phyloP scores from a whole-genome alignment of 2,329 filamentous ascomycete species.

The Colletotrichum sidae region DNA sequence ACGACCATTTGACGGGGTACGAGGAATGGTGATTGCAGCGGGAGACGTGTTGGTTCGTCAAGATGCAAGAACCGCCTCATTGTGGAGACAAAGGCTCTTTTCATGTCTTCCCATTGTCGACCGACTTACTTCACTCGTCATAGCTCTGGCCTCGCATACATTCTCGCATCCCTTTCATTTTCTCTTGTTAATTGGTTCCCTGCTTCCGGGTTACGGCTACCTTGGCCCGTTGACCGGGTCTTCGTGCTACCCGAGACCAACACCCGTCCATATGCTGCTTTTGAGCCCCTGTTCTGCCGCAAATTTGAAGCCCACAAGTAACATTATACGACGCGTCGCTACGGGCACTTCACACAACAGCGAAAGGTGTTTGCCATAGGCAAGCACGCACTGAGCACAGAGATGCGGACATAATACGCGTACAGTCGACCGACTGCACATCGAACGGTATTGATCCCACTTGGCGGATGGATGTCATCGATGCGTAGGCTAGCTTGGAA shows the following conservation, averaged over 20 bases:
- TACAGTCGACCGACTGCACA: too few species aligned
- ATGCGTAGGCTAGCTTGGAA: too few species aligned
- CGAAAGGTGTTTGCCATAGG: background rate
- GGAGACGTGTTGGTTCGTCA: conserved; percentile 14
- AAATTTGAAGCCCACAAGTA: conserved; percentile 16
- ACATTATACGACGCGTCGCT: conserved; percentile 1
- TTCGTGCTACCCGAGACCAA: conserved; percentile 26
- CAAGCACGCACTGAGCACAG: too few species aligned
- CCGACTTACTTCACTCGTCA: conserved; percentile 14
- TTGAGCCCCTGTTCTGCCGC: conserved; percentile 9
- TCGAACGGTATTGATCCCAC: too few species aligned
- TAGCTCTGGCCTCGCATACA: background rate
- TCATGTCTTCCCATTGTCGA: conserved; percentile 7
- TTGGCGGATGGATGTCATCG: too few species aligned
- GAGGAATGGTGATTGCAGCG: conserved; percentile 4
- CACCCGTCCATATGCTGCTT: conserved; percentile 3
- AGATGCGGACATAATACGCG: too few species aligned
- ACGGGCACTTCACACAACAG: conserved; percentile 5
- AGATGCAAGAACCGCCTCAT: conserved; percentile 19
- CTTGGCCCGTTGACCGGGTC: conserved; percentile 27
- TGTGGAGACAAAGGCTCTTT: conserved; percentile 1
- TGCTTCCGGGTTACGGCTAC: conserved; percentile 29
- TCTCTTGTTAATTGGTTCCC: background rate
- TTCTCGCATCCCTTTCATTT: background rate
- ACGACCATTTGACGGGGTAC: conserved; percentile 10